Conservation (phyloP, 1,139 yeast species). For the Zygosaccharomyces sapae region DNA sequence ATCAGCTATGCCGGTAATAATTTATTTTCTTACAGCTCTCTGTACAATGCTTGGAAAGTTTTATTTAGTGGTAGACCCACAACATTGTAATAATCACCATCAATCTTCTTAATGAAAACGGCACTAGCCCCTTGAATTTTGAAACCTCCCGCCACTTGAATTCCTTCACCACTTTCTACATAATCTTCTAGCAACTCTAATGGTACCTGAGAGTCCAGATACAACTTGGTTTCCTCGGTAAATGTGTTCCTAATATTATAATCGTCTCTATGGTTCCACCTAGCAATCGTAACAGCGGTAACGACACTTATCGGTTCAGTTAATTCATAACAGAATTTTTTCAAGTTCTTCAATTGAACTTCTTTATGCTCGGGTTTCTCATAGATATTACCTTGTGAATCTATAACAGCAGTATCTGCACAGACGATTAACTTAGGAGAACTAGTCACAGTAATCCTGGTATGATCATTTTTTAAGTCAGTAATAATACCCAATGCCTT, state of each 20-base stretch:
- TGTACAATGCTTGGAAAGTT: slow-evolving; percentile 40
- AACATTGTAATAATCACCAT: slow-evolving; percentile 84
- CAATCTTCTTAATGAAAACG: slow-evolving; percentile 53
- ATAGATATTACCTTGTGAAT: slow-evolving; percentile 52
- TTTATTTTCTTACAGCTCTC: background rate
- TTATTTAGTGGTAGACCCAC: slow-evolving; percentile 77
- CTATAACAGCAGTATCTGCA: slow-evolving; percentile 82
- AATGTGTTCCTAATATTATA: slow-evolving; percentile 24
- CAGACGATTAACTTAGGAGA: slow-evolving; percentile 45
- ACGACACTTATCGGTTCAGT: slow-evolving; percentile 49
- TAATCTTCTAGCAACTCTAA: slow-evolving; percentile 57
- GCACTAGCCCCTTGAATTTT: slow-evolving; percentile 75
- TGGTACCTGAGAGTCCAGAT: slow-evolving; percentile 46
- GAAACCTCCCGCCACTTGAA: slow-evolving; percentile 88
- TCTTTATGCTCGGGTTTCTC: slow-evolving; percentile 69
- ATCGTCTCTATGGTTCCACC: slow-evolving; percentile 20
- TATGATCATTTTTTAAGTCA: slow-evolving; percentile 29
- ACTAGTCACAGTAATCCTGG: background rate
- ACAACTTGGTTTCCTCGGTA: slow-evolving; percentile 45
- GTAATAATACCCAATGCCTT: slow-evolving; percentile 61
- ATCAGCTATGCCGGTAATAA: background rate
- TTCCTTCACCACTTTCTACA: slow-evolving; percentile 68
- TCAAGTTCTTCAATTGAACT: slow-evolving; percentile 49
- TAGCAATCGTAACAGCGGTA: slow-evolving; percentile 54
- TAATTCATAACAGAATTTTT: slow-evolving; percentile 42